These are phyloP conservation scores for Geranium brycei DNA, from an alignment of 345 rosid genomes.

Conservation along the genomic window DNA sequence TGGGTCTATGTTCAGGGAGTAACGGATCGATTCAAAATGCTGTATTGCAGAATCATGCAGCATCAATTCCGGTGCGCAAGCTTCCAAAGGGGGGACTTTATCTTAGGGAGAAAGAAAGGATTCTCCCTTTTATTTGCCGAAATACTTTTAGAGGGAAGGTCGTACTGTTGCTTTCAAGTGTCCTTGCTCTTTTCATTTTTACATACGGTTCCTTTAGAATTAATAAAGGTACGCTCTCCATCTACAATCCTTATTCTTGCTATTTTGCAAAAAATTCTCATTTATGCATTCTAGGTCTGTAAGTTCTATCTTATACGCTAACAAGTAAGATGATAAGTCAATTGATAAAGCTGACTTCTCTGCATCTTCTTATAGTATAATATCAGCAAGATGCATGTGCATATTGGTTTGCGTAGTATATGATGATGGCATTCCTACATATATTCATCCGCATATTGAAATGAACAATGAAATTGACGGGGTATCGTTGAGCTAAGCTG, in stretches of 20 bases:
- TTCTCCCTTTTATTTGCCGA: slow-evolving; percentile 37
- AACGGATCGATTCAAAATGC: slow-evolving; percentile 35
- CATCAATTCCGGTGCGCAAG: slow-evolving; percentile 22
- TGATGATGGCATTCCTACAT: no score
- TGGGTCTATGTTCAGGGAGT: slow-evolving; percentile 46
- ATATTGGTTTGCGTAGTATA: no score
- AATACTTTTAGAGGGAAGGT: slow-evolving; percentile 44
- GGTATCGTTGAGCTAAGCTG: background rate
- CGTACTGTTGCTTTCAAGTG: slow-evolving; percentile 52
- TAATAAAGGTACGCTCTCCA: slow-evolving; percentile 41
- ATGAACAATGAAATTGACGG: no score
- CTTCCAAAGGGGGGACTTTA: slow-evolving; percentile 33
- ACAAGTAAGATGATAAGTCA: background rate
- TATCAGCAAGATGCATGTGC: no score
- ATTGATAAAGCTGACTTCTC: background rate
- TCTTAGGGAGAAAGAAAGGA: slow-evolving; percentile 59
- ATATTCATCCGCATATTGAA: no score
- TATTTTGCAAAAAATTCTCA: background rate
- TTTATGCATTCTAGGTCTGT: background rate
- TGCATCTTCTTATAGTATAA: background rate
- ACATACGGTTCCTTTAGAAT: slow-evolving; percentile 50
- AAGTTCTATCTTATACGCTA: no score
- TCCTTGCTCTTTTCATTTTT: slow-evolving; percentile 59
- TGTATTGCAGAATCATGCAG: slow-evolving; percentile 4
- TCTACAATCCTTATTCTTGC: background rate